phyloP scores from a whole-genome alignment of 768 basidiomycete species.

The Boletus edulis region DNA sequence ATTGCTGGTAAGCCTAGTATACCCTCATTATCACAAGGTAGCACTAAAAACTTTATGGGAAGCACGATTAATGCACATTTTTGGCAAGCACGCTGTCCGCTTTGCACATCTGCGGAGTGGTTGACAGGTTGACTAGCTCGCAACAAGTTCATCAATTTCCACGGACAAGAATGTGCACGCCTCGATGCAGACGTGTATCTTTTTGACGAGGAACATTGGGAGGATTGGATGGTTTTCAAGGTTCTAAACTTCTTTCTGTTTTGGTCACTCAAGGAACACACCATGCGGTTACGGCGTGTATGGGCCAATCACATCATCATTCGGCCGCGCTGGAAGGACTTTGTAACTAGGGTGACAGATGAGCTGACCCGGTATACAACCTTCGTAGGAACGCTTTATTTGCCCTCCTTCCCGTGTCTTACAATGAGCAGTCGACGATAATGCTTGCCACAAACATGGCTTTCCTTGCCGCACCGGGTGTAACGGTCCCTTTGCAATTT shows the following conservation, averaged over 20 bases:
- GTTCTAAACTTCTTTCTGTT: background rate
- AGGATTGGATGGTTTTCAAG: background rate
- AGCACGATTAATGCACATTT: background rate
- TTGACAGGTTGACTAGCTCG: background rate
- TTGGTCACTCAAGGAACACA: background rate
- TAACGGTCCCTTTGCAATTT: background rate
- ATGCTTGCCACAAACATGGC: background rate
- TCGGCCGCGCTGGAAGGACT: background rate
- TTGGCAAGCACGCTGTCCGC: background rate
- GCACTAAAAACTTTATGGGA: background rate
- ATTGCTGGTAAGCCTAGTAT: background rate
- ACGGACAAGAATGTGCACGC: background rate
- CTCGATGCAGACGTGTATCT: background rate
- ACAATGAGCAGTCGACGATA: background rate
- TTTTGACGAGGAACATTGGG: background rate
- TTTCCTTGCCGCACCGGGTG: background rate
- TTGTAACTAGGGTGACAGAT: background rate
- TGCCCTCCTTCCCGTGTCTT: background rate
- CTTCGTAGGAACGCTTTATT: background rate
- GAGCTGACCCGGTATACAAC: background rate
- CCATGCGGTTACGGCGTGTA: background rate
- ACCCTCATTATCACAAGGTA: background rate
- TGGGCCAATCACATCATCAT: background rate
- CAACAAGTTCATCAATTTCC: background rate
- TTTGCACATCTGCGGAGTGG: background rate